phyloP scores from a whole-genome alignment of 2,329 filamentous ascomycete genomes.

The Phaeosphaeria sp. region DNA sequence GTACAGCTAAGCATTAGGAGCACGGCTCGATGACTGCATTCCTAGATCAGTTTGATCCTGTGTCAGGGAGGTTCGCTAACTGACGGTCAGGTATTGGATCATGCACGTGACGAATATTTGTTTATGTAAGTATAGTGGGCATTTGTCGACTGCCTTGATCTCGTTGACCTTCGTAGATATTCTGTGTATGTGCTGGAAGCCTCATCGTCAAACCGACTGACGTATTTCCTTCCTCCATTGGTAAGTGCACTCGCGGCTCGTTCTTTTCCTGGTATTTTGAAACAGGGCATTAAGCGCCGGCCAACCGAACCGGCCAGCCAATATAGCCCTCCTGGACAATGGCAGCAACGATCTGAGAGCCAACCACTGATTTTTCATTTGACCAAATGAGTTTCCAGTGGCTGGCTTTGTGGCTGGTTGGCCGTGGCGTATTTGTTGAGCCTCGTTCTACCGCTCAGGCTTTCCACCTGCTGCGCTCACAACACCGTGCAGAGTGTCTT shows the following conservation, averaged over 20 bases:
- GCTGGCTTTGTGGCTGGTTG: slow-evolving; percentile 1
- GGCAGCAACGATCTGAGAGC: slow-evolving; percentile 15
- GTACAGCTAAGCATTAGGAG: not conserved
- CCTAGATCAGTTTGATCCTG: not conserved
- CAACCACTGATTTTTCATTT: slow-evolving; percentile 21
- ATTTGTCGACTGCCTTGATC: slow-evolving; percentile 18
- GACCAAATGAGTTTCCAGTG: not conserved
- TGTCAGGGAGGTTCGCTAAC: slow-evolving; percentile 45
- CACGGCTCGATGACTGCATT: not conserved
- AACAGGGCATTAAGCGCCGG: slow-evolving; percentile 43
- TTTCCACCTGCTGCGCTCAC: slow-evolving; percentile 7
- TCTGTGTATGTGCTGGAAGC: slow-evolving; percentile 63
- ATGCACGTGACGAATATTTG: slow-evolving; percentile 76
- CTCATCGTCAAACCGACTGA: slow-evolving; percentile 55
- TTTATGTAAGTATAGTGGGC: slow-evolving; percentile 67
- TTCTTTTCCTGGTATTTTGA: slow-evolving; percentile 32
- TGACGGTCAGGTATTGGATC: slow-evolving; percentile 60
- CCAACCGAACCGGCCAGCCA: slow-evolving; percentile 23
- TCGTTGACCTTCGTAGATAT: slow-evolving; percentile 64
- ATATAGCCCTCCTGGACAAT: slow-evolving; percentile 38
- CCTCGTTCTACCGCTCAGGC: slow-evolving; percentile 36
- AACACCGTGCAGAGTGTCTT: not conserved
- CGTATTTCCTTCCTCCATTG: slow-evolving; percentile 56
- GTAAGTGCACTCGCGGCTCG: slow-evolving; percentile 42
- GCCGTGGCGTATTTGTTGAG: slow-evolving; percentile 17